Percentiles rank a stretch among this genome's conserved stretches.
phyloP scores from a whole-genome alignment of 2,329 filamentous ascomycete genomes.

The Colletotrichum trifolii region DNA sequence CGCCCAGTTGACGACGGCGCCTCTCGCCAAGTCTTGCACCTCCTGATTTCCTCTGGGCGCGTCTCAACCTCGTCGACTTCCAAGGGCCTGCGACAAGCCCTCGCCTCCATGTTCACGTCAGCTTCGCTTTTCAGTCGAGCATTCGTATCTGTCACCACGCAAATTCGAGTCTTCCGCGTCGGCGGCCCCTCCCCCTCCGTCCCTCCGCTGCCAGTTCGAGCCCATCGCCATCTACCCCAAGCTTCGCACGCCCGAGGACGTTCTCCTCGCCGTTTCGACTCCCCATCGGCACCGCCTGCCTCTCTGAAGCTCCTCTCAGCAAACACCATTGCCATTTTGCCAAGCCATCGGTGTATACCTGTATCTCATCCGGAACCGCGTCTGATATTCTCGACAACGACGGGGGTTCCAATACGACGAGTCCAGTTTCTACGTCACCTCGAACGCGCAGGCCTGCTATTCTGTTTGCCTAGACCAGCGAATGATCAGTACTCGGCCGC shows the following conservation, averaged over 20 bases:
- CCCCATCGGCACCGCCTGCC: conserved; percentile 29
- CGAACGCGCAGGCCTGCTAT: conserved; percentile 6
- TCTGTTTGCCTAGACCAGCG: conserved; percentile 6
- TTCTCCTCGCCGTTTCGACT: conserved; percentile 11
- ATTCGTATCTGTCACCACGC: no score
- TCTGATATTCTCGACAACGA: conserved; percentile 20
- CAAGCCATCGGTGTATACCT: conserved; percentile 23
- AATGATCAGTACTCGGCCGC: background rate
- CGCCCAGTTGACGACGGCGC: conserved; percentile 7
- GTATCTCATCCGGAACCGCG: conserved; percentile 15
- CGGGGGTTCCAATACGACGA: background rate
- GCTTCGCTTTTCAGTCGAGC: background rate
- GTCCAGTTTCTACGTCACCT: background rate
- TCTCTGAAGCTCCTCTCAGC: conserved; percentile 22
- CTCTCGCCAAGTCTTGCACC: conserved; percentile 32
- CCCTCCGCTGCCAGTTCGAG: background rate
- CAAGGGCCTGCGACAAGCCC: conserved; percentile 30
- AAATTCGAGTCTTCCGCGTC: no score
- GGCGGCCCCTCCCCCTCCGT: background rate
- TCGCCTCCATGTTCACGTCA: conserved; percentile 4
- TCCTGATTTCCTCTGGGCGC: conserved; percentile 29
- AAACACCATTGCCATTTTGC: conserved; percentile 19
- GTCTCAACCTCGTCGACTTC: conserved; percentile 19
- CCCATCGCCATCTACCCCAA: background rate
- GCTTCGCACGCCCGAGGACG: background rate